Conservation (phyloP, 768 basidiomycete species). For the Russula lepida region DNA sequence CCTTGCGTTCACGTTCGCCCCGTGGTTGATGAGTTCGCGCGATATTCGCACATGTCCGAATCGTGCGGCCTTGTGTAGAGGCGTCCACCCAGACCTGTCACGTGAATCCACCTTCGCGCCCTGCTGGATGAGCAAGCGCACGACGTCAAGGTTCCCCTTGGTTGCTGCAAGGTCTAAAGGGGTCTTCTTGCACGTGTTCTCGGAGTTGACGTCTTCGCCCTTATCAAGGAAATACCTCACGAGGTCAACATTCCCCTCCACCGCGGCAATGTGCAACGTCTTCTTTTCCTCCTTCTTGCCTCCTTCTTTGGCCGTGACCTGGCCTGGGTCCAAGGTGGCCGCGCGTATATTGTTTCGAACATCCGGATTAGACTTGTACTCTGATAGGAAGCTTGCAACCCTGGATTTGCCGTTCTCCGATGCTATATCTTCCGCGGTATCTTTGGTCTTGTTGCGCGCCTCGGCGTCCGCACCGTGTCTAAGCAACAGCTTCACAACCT, state of each 20-base stretch:
- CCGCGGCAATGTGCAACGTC: background rate
- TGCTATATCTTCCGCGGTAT: background rate
- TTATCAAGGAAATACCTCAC: background rate
- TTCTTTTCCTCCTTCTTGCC: no score
- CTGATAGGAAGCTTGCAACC: background rate
- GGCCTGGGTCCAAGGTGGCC: background rate
- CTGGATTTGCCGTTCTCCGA: background rate
- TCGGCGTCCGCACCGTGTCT: background rate
- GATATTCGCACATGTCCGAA: background rate
- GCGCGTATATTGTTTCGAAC: background rate
- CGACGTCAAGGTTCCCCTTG: background rate
- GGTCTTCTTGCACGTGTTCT: background rate
- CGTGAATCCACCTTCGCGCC: background rate
- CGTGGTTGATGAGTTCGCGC: background rate
- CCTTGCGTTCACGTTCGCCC: slow-evolving; percentile 1
- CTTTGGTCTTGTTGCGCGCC: background rate
- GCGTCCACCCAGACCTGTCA: background rate
- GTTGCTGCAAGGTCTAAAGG: background rate
- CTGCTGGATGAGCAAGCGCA: background rate
- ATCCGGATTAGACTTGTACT: background rate
- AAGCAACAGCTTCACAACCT: background rate
- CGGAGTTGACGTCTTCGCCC: background rate
- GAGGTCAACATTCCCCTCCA: background rate
- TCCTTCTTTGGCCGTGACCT: background rate
- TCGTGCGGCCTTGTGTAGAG: background rate